These are phyloP conservation scores for Rhodotorula graminis DNA, from an alignment of 768 basidiomycete genomes.

Conservation along the genomic window DNA sequence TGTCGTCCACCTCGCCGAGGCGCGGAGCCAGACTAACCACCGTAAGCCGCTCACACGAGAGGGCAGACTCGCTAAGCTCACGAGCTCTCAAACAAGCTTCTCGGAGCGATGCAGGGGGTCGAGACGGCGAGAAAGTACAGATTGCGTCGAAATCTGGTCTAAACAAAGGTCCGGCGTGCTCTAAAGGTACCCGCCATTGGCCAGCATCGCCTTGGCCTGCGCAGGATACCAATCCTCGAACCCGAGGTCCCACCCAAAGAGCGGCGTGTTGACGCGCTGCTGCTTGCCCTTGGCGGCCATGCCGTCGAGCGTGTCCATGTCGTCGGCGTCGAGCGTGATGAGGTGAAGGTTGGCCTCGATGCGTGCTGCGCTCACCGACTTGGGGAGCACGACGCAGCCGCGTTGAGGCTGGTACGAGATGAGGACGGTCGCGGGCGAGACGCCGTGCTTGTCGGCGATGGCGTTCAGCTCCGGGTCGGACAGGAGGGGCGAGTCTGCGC, in stretches of 20 bases:
- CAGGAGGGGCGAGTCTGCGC: conserved; percentile 49
- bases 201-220: background rate
- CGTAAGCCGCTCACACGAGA: too few species aligned
- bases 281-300: conserved; percentile 56
- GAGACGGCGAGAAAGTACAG: too few species aligned
- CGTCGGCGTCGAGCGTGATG: conserved; percentile 60
- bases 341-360: conserved; percentile 59
- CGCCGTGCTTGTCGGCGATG: conserved; percentile 61
- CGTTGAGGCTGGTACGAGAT: conserved; percentile 70
- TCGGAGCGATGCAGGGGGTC: too few species aligned
- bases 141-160: too few species aligned
- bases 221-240: conserved; percentile 7
- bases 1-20: too few species aligned
- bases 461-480: conserved; percentile 58
- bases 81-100: too few species aligned
- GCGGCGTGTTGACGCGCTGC: conserved; percentile 12
- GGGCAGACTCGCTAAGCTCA: too few species aligned
- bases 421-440: conserved; percentile 62
- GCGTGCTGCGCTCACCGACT: conserved; percentile 67
- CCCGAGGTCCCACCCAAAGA: conserved; percentile 2
- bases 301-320: conserved; percentile 57
- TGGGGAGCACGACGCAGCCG: conserved; percentile 65
- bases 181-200: background rate
- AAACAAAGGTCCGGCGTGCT: too few species aligned
- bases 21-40: too few species aligned